Evolutionary conservation across 805 yeast species (phyloP).

Genomic region (Scheffersomyces ergatensis): DNA sequence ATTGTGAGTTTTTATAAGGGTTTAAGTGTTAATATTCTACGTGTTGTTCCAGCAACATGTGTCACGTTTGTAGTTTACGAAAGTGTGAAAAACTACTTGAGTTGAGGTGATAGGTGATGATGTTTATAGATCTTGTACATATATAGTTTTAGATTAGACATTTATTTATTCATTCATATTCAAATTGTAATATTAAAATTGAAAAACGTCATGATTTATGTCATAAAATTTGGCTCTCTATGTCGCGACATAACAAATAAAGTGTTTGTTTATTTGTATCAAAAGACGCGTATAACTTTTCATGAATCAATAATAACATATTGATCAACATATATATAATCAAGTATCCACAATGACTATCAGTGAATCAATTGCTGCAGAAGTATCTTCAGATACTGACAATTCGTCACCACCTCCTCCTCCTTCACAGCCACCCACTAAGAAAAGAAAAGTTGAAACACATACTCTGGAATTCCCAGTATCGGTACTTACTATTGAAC

Average conservation of each 20-base stretch:
- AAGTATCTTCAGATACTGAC: background rate
- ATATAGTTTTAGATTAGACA: background rate
- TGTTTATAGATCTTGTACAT: too few species aligned
- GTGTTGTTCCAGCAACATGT: constrained; percentile 93
- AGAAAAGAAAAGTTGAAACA: background rate
- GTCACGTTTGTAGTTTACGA: constrained; percentile 88
- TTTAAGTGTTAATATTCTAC: constrained; percentile 65
- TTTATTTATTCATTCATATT: too few species aligned
- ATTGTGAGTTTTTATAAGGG: constrained; percentile 79
- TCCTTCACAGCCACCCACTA: background rate
- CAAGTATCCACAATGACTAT: background rate
- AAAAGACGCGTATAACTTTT: too few species aligned
- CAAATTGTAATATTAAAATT: too few species aligned
- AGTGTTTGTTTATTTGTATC: too few species aligned
- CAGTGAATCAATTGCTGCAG: background rate
- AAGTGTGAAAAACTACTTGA: constrained; percentile 29
- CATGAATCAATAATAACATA: too few species aligned
- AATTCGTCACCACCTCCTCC: too few species aligned
- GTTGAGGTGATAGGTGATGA: too few species aligned
- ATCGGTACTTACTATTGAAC: constrained; percentile 25
- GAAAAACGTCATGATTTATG: too few species aligned
- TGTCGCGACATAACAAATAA: too few species aligned
- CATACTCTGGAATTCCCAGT: constrained; percentile 18
- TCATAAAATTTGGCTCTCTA: too few species aligned
- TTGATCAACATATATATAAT: too few species aligned